Base-by-base conservation (phyloP, 768 basidiomycete genomes). In the Amanita thiersii region DNA sequence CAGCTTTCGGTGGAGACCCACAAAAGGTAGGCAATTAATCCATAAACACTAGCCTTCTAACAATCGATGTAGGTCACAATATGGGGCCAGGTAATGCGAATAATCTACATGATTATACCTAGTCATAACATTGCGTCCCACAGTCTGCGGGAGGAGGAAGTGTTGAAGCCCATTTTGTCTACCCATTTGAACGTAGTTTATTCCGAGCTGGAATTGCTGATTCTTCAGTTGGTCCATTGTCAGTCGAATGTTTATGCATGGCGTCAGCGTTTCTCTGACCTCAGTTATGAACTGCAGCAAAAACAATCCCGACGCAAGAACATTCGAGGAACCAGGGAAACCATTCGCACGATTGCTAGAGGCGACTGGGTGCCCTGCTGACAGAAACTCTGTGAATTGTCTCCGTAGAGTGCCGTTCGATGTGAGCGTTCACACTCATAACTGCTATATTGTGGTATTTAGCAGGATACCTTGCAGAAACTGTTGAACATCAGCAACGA, bases 1-100 rank as follows among this genome's bases (percentile, higher is more conserved):
- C 62, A 2, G 66, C 68, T 2, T 85, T 85, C 50, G 80, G 80
- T 9, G 81, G 81, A 1, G 73, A 81, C 56, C 71, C 73, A 10
- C 47, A 57, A 9, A 81, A 78, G 59, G 77, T 66, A 51, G 20
- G 50, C 42, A n/a, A n/a, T 5, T 18, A 4, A 17, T 19, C 18
- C 10, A 28, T 4, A 30, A n/a, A n/a, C n/a, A n/a, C n/a, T 36
- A 18, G 11, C 1, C 26, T 21, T 18, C 11, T 9, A 18, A 6
- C 24, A 8, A 15, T 20, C 15, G n/a, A 12, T 14, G 4, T 29
- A 74, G 72, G 70, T 73, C 2, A 75, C 74, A 10, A 73, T 73
- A 12, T 77, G 73, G 73, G 74, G 73, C 1, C 71, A 73, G 57
- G 72, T 71, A 46, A 21, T 49, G n/a, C 5, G 14, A 6, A 14